A percentile compares a stretch with the other conserved stretches of the same genome.
phyloP scores from a whole-genome alignment of 1,284 basidiomycete genomes.

The Neonothopanus nambi region DNA sequence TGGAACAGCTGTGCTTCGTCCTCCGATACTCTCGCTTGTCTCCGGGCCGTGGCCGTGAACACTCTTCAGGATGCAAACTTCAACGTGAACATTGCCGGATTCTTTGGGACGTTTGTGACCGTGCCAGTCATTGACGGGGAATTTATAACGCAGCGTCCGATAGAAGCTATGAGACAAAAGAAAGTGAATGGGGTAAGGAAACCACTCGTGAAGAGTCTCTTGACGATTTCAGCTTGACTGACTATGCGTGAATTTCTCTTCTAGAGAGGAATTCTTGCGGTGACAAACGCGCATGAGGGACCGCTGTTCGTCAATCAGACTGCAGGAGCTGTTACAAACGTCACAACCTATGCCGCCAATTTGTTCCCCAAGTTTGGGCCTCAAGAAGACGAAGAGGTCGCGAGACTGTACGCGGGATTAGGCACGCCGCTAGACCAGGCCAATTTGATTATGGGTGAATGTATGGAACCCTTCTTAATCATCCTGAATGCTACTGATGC shows the following conservation, averaged over 20 bases:
- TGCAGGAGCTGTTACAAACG: slow-evolving; percentile 15
- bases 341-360: slow-evolving; percentile 22
- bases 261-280: slow-evolving; percentile 27
- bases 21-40: slow-evolving; percentile 26
- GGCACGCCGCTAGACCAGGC: slow-evolving; percentile 25
- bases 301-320: slow-evolving; percentile 28
- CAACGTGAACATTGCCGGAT: slow-evolving; percentile 25
- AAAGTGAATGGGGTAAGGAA: slow-evolving; percentile 32
- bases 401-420: slow-evolving; percentile 19
- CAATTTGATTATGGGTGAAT: slow-evolving; percentile 17
- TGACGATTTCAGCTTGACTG: not conserved
- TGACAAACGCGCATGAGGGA: slow-evolving; percentile 35
- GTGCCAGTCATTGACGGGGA: slow-evolving; percentile 39
- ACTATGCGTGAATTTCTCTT: not conserved
- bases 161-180: slow-evolving; percentile 26
- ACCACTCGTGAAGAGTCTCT: no score
- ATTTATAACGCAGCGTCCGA: slow-evolving; percentile 35
- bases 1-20: slow-evolving; percentile 27
- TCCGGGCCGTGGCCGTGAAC: slow-evolving; percentile 22
- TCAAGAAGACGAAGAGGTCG: slow-evolving; percentile 19
- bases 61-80: slow-evolving; percentile 27
- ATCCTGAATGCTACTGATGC: not conserved
- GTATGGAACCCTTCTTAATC: not conserved
- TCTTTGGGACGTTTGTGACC: slow-evolving; percentile 32
- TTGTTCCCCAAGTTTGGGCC: slow-evolving; percentile 26